Percentiles rank a stretch among this genome's conserved stretches.
These are phyloP conservation scores for Craspedostauros australis DNA, from an alignment of 108 stramenopile species.

Conservation along the genomic window DNA sequence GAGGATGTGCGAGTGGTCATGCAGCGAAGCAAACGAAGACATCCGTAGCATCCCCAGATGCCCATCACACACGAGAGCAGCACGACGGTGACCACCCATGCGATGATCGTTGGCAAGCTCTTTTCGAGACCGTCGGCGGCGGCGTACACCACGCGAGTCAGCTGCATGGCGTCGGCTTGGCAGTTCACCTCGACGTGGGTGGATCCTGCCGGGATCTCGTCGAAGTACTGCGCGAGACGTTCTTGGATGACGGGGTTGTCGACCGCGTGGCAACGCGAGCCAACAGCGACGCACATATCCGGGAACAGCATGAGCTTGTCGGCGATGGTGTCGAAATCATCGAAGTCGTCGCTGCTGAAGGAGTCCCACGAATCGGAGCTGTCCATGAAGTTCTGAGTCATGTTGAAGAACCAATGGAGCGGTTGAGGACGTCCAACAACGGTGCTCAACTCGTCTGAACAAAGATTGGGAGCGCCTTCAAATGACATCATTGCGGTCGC, in stretches of 20 bases:
- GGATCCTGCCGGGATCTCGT: not conserved
- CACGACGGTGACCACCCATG: not conserved
- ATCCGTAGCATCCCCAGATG: not conserved
- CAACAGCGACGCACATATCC: not conserved
- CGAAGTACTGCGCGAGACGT: not conserved
- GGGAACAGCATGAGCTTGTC: not conserved
- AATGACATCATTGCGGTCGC: too few species aligned
- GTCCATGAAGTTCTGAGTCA: not conserved
- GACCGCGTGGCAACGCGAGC: not conserved
- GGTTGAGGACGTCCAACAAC: not conserved
- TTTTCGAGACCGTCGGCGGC: not conserved
- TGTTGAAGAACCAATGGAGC: not conserved
- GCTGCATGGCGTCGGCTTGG: not conserved
- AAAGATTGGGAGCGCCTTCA: too few species aligned
- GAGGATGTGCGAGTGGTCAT: too few species aligned
- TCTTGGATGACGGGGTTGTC: too few species aligned
- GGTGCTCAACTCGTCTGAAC: too few species aligned
- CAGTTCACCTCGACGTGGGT: not conserved
- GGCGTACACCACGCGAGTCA: not conserved
- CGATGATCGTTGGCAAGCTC: not conserved
- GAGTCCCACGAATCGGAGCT: too few species aligned
- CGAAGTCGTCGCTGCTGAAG: not conserved
- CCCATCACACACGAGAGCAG: not conserved
- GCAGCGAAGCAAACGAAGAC: not conserved
- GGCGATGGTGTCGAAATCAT: too few species aligned